Percentiles rank a stretch among this genome's conserved stretches.
Conservation (phyloP, 352 stramenopile genomes). For the Thraustochytrium striatum region DNA sequence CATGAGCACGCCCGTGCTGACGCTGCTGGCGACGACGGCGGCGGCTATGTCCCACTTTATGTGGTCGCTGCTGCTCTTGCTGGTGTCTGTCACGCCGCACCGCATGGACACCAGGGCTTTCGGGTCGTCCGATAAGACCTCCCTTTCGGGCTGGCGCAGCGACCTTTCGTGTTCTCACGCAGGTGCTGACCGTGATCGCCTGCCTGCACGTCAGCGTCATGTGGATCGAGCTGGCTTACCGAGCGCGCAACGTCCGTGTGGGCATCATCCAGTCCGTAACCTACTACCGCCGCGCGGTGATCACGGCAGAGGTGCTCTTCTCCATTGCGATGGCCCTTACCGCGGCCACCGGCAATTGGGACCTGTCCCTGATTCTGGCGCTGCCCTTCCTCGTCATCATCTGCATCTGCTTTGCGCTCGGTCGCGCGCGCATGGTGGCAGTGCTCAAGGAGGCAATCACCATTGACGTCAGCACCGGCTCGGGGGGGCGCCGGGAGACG, state of each 20-base stretch:
- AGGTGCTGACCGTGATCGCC: not conserved
- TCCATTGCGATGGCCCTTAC: not conserved
- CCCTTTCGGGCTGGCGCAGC: not conserved
- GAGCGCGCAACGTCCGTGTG: not conserved
- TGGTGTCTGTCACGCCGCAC: not conserved
- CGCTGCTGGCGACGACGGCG: not conserved
- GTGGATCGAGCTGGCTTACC: slow-evolving; percentile 4
- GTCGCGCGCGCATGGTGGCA: not conserved
- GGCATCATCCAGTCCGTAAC: not conserved
- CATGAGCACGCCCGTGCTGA: not conserved
- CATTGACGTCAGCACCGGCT: not conserved
- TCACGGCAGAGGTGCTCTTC: not conserved
- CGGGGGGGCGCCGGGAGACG: not conserved
- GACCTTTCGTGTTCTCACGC: not conserved
- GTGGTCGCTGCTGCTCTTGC: not conserved
- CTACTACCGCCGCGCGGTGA: not conserved
- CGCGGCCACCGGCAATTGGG: not conserved
- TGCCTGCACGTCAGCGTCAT: not conserved
- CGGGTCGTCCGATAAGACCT: not conserved
- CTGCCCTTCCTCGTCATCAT: slow-evolving; percentile 13
- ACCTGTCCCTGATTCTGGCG: not conserved
- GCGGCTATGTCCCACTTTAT: not conserved
- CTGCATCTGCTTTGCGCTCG: not conserved
- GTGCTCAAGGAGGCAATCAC: not conserved
- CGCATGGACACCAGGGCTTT: not conserved